Conservation (phyloP, 495 filamentous ascomycete genomes). For the Aspergillus bridgeri region DNA sequence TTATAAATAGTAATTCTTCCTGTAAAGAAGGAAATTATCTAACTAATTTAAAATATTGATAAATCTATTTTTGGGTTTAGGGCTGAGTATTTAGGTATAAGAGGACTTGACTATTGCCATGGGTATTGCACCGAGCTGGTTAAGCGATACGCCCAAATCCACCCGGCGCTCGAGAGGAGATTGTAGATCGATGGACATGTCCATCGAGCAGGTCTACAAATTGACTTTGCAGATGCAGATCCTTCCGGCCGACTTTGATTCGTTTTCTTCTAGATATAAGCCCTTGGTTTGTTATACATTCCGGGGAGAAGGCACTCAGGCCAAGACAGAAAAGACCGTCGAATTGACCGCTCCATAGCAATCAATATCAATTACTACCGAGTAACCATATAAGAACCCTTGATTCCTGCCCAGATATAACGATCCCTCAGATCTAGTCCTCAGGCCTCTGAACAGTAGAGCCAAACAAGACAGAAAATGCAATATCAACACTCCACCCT, state of each 20-base stretch:
- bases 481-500: not conserved
- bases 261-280: not conserved
- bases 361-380: not conserved
- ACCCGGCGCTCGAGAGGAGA: not conserved
- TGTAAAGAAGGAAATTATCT: too few relatives aligned
- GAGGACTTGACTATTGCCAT: too few relatives aligned
- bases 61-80: too few relatives aligned
- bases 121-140: not conserved
- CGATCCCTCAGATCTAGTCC: not conserved
- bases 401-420: not conserved
- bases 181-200: not conserved
- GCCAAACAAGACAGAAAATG: not conserved
- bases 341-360: not conserved
- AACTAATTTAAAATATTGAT: too few relatives aligned
- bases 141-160: not conserved
- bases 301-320: too few relatives aligned
- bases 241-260: not conserved
- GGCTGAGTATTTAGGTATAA: too few relatives aligned
- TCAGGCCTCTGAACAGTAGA: not conserved
- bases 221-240: not conserved
- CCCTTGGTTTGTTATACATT: not conserved
- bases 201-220: not conserved
- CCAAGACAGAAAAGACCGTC: not conserved
- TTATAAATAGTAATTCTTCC: too few relatives aligned
- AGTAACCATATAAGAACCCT: not conserved